Evolutionary conservation across 2,329 filamentous ascomycete species (phyloP).

Genomic region (Pseudogymnoascus destructans): DNA sequence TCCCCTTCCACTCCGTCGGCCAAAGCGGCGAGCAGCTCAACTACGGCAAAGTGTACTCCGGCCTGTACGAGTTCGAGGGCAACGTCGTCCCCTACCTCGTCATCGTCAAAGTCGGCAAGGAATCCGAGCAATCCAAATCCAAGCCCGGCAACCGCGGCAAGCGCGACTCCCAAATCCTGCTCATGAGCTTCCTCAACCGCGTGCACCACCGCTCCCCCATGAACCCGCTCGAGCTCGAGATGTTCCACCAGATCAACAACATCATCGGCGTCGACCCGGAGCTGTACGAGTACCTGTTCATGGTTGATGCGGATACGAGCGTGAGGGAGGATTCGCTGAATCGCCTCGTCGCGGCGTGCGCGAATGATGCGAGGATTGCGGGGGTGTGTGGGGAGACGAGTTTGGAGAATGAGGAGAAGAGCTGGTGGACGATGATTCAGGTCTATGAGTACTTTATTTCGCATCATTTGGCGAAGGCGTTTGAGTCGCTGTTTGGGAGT

Average conservation of each 20-base stretch:
- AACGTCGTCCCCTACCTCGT: constrained; percentile 96
- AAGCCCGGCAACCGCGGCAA: constrained; percentile 98
- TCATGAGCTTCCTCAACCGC: constrained; percentile 96
- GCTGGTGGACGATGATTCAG: constrained; percentile 99
- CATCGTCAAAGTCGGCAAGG: constrained; percentile 92
- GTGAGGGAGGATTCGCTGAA: constrained; percentile 88
- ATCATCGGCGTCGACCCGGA: constrained; percentile 97
- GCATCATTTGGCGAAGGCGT: constrained; percentile 90
- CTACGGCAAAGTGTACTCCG: constrained; percentile 96
- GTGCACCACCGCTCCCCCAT: constrained; percentile 90
- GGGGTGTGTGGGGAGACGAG: constrained; percentile 97
- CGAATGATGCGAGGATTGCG: constrained; percentile 88
- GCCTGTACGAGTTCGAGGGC: constrained; percentile 92
- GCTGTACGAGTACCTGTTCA: constrained; percentile 90
- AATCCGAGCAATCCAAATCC: constrained; percentile 78
- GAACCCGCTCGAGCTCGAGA: constrained; percentile 91
- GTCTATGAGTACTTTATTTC: constrained; percentile 99
- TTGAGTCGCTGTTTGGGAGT: constrained; percentile 93
- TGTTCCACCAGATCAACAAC: constrained; percentile 99
- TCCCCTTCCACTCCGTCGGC: constrained; percentile 90
- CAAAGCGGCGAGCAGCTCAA: constrained; percentile 85
- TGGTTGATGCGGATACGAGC: constrained; percentile 95
- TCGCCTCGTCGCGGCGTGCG: constrained; percentile 79
- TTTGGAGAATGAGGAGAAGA: constrained; percentile 85
- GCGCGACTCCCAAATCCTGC: constrained; percentile 88